Evolutionary conservation across 176 grass and related monocot genomes (phyloP).

Genomic region (Alopecurus myosuroides): DNA sequence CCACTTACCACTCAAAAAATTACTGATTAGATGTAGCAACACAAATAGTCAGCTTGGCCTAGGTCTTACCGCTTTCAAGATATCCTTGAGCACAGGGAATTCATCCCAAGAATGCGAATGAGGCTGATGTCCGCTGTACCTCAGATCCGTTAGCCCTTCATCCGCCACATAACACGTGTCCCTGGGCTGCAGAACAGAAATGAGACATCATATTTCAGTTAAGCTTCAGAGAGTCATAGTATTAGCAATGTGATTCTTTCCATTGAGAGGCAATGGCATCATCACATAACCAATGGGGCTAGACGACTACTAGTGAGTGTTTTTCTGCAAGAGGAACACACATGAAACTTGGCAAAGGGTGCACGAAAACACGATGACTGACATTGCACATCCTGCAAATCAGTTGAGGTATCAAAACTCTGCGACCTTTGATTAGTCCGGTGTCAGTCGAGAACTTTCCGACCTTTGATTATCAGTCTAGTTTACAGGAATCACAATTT

Average conservation of each 20-base stretch:
- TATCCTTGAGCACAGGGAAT: slow-evolving; percentile 75
- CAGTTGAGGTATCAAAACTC: not conserved
- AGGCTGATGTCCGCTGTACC: slow-evolving; percentile 72
- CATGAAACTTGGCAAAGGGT: not conserved
- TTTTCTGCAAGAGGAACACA: not conserved
- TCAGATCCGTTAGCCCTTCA: slow-evolving; percentile 56
- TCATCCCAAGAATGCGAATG: slow-evolving; percentile 75
- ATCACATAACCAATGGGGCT: not conserved
- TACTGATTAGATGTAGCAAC: not conserved
- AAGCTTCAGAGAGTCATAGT: not conserved
- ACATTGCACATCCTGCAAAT: not conserved
- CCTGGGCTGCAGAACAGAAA: slow-evolving; percentile 36
- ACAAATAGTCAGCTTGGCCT: not conserved
- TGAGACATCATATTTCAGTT: not conserved
- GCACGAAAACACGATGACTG: not conserved
- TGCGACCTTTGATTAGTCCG: too few relatives aligned
- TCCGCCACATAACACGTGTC: slow-evolving; percentile 76
- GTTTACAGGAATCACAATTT: not conserved
- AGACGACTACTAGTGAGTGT: not conserved
- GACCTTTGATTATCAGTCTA: too few relatives aligned
- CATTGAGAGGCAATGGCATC: not conserved
- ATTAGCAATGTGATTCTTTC: not conserved
- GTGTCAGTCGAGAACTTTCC: too few relatives aligned
- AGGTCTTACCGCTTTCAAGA: slow-evolving; percentile 52
- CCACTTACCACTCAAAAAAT: not conserved